Conservation (phyloP, 371 early-diverging fungal species). For the Mortierella sp. region DNA sequence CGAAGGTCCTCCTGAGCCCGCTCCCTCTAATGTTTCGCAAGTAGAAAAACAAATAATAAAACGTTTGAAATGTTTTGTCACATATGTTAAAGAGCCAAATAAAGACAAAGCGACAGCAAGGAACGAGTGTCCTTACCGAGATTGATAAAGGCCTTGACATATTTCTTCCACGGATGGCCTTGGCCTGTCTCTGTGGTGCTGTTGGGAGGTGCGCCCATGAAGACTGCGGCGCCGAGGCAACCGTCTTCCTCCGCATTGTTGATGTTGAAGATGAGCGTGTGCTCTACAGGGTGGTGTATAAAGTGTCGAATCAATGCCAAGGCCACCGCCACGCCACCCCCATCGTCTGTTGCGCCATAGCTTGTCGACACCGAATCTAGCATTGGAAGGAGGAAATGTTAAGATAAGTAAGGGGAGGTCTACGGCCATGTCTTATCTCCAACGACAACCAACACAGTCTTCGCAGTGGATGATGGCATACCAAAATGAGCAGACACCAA, state of each 20-base stretch:
- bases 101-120: background rate
- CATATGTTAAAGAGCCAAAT: background rate
- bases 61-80: background rate
- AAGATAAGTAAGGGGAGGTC: background rate
- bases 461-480: slow-evolving; percentile 19
- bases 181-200: slow-evolving; percentile 33
- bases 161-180: slow-evolving; percentile 80
- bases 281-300: slow-evolving; percentile 66
- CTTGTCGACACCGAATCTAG: slow-evolving; percentile 80
- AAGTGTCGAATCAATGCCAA: slow-evolving; percentile 78
- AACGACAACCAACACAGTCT: background rate
- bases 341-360: slow-evolving; percentile 88
- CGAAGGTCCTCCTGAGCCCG: slow-evolving; percentile 82
- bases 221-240: slow-evolving; percentile 74
- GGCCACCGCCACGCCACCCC: slow-evolving; percentile 80
- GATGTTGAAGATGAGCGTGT: slow-evolving; percentile 79
- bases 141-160: slow-evolving; percentile 83
- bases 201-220: slow-evolving; percentile 61
- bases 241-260: slow-evolving; percentile 91
- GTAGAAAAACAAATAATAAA: background rate
- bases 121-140: slow-evolving; percentile 63
- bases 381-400: background rate
- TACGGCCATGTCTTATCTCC: no score
- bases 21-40: slow-evolving; percentile 66
- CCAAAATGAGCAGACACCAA: slow-evolving; percentile 72